Percentiles rank a stretch among this genome's conserved stretches.
These are phyloP conservation scores for Fusarium irregulare DNA, from an alignment of 2,329 filamentous ascomycete genomes.

Conservation along the genomic window DNA sequence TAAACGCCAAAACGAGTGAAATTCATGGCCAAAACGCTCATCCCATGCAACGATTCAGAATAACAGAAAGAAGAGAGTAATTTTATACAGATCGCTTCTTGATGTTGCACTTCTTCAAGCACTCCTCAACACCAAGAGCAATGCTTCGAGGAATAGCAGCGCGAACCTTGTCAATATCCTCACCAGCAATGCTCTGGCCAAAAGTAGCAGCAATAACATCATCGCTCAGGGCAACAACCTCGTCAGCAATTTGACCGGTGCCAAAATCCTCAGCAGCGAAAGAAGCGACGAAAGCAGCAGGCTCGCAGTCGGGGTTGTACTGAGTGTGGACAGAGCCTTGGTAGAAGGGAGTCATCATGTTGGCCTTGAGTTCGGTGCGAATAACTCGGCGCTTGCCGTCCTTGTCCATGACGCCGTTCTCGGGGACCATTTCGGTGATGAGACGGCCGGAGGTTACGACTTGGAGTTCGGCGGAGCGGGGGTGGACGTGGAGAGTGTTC, in stretches of 20 bases:
- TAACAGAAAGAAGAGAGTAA: neutral
- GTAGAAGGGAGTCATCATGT: slow-evolving; percentile 66
- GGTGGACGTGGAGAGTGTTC: slow-evolving; percentile 68
- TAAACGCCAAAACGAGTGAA: slow-evolving; percentile 13
- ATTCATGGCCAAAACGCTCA: neutral
- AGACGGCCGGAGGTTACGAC: slow-evolving; percentile 62
- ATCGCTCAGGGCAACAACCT: slow-evolving; percentile 59
- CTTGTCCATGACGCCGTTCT: slow-evolving; percentile 59
- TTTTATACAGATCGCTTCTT: slow-evolving; percentile 55
- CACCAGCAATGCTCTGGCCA: slow-evolving; percentile 58
- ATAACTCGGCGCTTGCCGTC: slow-evolving; percentile 57
- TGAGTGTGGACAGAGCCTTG: slow-evolving; percentile 66
- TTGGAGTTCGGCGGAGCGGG: slow-evolving; percentile 64
- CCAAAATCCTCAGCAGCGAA: slow-evolving; percentile 65
- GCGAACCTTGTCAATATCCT: slow-evolving; percentile 59
- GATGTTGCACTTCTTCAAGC: slow-evolving; percentile 52
- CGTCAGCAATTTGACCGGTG: slow-evolving; percentile 62
- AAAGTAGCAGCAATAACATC: slow-evolving; percentile 61
- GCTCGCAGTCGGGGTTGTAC: slow-evolving; percentile 65
- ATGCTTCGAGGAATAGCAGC: slow-evolving; percentile 58
- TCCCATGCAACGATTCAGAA: neutral
- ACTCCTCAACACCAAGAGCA: slow-evolving; percentile 64
- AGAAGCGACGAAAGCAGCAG: slow-evolving; percentile 62
- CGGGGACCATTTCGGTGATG: slow-evolving; percentile 63
- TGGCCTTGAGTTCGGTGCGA: slow-evolving; percentile 54